Evolutionary conservation across 2,329 filamentous ascomycete genomes (phyloP).

Genomic region (Hypomyces rosellus): DNA sequence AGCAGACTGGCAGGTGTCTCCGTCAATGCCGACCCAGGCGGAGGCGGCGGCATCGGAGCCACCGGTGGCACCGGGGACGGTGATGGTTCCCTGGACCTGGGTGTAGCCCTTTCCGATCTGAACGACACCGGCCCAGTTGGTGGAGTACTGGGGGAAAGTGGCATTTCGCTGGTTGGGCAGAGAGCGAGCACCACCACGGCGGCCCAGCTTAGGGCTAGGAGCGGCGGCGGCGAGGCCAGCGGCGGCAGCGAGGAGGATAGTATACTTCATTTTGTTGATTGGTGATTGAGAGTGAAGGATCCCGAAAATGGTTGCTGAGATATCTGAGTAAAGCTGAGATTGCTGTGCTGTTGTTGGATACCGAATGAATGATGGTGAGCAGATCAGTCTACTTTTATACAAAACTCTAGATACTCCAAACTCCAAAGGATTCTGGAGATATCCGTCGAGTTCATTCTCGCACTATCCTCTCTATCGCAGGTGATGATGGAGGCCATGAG

Average conservation of each 20-base stretch:
- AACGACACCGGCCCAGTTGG: conserved; percentile 26
- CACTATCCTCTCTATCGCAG: conserved; percentile 1
- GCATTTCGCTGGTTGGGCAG: conserved; percentile 13
- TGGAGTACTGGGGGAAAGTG: conserved; percentile 18
- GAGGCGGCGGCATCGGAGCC: conserved; percentile 17
- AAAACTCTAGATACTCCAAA: background rate
- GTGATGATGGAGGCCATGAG: background rate
- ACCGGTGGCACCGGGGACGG: conserved; percentile 20
- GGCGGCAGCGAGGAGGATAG: conserved; percentile 11
- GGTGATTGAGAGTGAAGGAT: background rate
- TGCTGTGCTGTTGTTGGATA: background rate
- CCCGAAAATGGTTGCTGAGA: background rate
- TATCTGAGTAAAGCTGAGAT: background rate
- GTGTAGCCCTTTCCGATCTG: conserved; percentile 21
- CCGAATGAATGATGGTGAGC: background rate
- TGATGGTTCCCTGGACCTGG: conserved; percentile 24
- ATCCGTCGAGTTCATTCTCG: background rate
- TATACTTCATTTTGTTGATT: conserved; percentile 13
- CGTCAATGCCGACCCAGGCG: conserved; percentile 44
- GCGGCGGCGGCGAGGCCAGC: conserved; percentile 14
- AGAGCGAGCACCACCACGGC: conserved; percentile 9
- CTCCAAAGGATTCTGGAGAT: background rate
- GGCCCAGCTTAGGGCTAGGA: background rate
- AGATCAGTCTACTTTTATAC: background rate
- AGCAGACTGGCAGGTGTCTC: conserved; percentile 34